Conservation (phyloP, 2,329 filamentous ascomycete genomes). For the Pseudopithomyces chartarum region DNA sequence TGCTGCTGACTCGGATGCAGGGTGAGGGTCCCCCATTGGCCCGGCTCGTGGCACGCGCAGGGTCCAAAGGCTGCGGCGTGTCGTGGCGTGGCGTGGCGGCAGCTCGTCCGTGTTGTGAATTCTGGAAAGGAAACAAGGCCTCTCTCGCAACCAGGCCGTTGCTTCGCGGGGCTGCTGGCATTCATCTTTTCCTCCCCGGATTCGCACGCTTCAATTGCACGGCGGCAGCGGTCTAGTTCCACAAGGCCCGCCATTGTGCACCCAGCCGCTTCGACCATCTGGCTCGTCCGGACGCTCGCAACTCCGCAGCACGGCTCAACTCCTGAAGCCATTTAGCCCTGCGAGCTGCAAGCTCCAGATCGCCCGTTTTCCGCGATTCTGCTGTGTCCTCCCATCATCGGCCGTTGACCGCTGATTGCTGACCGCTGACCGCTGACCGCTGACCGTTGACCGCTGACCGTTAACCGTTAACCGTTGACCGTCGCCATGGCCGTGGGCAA, state of each 20-base stretch:
- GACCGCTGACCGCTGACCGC: too few species aligned
- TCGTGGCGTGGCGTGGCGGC: not conserved
- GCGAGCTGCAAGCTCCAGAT: slow-evolving; percentile 11
- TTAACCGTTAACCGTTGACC: too few species aligned
- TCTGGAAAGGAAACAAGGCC: not conserved
- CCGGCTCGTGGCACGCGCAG: not conserved
- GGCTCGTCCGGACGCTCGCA: slow-evolving; percentile 9
- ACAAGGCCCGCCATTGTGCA: not conserved
- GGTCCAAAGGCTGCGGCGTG: not conserved
- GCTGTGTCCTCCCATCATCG: slow-evolving; percentile 12
- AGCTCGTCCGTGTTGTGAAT: not conserved
- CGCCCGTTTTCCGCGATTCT: slow-evolving; percentile 10
- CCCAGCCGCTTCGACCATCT: slow-evolving; percentile 1
- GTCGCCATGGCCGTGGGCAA: slow-evolving; percentile 34
- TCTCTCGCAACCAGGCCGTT: slow-evolving; percentile 8
- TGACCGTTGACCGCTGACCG: too few species aligned
- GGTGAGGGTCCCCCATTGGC: not conserved
- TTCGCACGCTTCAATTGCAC: not conserved
- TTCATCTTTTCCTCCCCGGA: not conserved
- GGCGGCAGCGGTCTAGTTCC: not conserved
- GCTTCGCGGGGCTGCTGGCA: slow-evolving; percentile 3
- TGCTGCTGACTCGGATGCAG: not conserved
- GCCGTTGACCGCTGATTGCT: too few species aligned
- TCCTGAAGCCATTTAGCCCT: slow-evolving; percentile 32
- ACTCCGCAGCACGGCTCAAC: slow-evolving; percentile 28